Evolutionary conservation across 225 moss, liverwort and hornwort species (phyloP), one percentile per base, ranked within the genome.

Genomic region (Antitrichia curtipendula): DNA sequence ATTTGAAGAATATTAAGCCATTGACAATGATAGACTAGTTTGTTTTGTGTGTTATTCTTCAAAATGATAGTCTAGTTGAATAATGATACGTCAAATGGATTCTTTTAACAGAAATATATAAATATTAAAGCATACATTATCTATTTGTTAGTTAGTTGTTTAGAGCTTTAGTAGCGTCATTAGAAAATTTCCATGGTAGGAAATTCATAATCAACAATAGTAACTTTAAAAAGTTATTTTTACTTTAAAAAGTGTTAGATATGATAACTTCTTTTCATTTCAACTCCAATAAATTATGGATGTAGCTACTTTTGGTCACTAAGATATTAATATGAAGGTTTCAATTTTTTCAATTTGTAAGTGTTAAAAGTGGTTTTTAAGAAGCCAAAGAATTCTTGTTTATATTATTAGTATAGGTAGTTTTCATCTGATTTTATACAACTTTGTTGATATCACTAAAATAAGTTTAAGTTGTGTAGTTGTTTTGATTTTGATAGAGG

Each of bases 31-130:
- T 78, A 38, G 40, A 24, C 25, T 27, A 56, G 11, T 38, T 56
- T 56, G 3, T 1, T 57, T 75, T 16, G 12, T 16, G 2, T 27
- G 0, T 12, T 16, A 15, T 0, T 13, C 23, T 15, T 76, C 2
- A 2, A 0, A 40, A 28, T 57, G 56, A 56, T 17, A 38, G 17
- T 6, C 7, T 78, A 16, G 18, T 57, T 54, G 56, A 27, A 57
- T n/a, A 24, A 38, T 56, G 0, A 27, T 75, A 36, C 0, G 0
- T 1, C 0, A 14, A 8, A 1, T n/a, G 12, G 3, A 3, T 34
- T 31, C 53, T 52, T 53, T 15, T 32, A 3, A 15, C 16, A 15
- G 16, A n/a, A 53, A 6, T 36, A 53, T 8, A 6, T 16, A 8
- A 34, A 16, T 24, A 41, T 27, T 3, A 15, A 36, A 53, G 16